Evolutionary conservation across 495 filamentous ascomycete genomes (phyloP), one percentile per base, ranked within the genome.

Genomic region (Cenococcum geophilum): DNA sequence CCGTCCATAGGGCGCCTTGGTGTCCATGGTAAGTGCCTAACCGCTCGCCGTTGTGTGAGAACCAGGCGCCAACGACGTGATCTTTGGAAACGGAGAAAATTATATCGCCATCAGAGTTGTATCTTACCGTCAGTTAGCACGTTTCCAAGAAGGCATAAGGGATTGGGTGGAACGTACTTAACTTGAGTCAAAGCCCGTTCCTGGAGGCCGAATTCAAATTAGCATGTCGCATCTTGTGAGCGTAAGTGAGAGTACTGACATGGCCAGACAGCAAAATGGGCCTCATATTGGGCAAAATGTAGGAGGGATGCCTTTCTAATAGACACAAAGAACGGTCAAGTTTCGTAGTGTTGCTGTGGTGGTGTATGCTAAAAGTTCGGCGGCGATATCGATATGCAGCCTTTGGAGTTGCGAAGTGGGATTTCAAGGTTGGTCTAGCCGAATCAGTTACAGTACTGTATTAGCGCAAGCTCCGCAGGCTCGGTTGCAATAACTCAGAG

Each of bases 141-240:
- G 14, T 25, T 25, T 1, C 18, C 9, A 8, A 9, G 9, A 52
- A 52, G 25, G 8, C 6, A 6, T 32, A 20, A 23, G 21, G 1
- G 14, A 14, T 20, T 10, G 21, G 25, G 25, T 16, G 25, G n/a
- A 49, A 69, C 81, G 61, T 77, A 90, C 86, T 91, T 96, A 76
- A 98, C 95, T 75, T 99, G 93, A 71, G 91, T 97, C 74, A 99
- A 82, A 76, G 93, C 92, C 78, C 93, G 91, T 82, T 97, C 95
- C 27, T 32, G 27, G 6, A 32, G 27, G 27, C 27, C 27, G 27
- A 32, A 32, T 32, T 32, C 27, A 32, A 32, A 32, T 32, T 32
- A 32, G 27, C 27, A 32, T 3, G 27, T 32, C 27, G 27, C 27
- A 32, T 32, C 27, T 32, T 32, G 27, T 32, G 27, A 6, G 27